Conservation (phyloP, 2,329 filamentous ascomycete genomes). For the Aspergillus sojae region DNA sequence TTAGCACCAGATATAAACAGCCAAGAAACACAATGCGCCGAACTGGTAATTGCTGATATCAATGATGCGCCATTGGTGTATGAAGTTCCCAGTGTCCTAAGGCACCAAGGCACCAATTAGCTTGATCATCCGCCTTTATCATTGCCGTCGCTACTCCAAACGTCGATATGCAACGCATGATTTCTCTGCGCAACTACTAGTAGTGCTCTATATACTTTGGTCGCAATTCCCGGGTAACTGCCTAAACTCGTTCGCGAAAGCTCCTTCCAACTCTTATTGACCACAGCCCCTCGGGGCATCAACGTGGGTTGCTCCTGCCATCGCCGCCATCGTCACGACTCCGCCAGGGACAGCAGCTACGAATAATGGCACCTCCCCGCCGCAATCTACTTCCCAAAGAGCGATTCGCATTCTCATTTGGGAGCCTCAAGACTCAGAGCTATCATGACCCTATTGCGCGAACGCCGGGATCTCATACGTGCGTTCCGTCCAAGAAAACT, state of each 20-base stretch:
- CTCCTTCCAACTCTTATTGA: conserved; percentile 8
- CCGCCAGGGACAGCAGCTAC: conserved; percentile 18
- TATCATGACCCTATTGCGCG: conserved; percentile 67
- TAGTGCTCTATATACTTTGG: background rate
- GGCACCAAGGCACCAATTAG: conserved; percentile 14
- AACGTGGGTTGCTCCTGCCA: conserved; percentile 17
- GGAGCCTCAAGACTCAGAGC: conserved; percentile 67
- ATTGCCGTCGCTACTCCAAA: conserved; percentile 3
- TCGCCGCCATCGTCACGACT: conserved; percentile 13
- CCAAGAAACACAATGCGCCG: background rate
- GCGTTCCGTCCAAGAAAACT: conserved; percentile 30
- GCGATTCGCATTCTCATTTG: conserved; percentile 68
- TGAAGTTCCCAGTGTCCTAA: conserved; percentile 15
- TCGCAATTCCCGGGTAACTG: background rate
- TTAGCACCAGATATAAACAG: background rate
- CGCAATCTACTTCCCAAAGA: conserved; percentile 61
- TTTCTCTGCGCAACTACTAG: background rate
- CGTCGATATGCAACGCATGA: background rate
- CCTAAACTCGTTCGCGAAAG: background rate
- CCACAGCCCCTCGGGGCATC: conserved; percentile 27
- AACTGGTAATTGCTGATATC: background rate
- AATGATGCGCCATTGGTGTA: background rate
- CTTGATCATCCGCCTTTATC: background rate
- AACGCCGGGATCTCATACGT: conserved; percentile 61
- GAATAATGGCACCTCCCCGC: conserved; percentile 43